Conservation (phyloP, 2,329 filamentous ascomycete genomes). For the Lachnellula subtilissima region DNA sequence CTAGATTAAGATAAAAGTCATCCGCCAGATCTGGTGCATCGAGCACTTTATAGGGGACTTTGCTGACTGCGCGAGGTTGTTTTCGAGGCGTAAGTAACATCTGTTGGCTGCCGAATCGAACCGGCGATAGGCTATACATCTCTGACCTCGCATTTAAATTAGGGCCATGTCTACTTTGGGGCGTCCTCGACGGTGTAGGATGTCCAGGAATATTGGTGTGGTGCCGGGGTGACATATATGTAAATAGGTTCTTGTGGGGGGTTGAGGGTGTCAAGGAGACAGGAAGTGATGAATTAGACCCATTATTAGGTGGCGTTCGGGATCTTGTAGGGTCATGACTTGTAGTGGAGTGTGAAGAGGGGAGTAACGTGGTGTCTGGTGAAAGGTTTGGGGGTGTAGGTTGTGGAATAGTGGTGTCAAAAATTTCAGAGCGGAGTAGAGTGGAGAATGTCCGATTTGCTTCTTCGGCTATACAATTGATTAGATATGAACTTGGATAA, state of each 20-base stretch:
- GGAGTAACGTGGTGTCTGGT: constrained; percentile 50
- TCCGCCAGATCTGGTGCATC: constrained; percentile 95
- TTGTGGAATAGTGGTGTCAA: constrained; percentile 85
- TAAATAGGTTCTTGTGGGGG: constrained; percentile 95
- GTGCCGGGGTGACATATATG: constrained; percentile 72
- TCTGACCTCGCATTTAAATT: constrained; percentile 89
- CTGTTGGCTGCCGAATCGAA: constrained; percentile 86
- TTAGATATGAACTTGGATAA: constrained; percentile 4
- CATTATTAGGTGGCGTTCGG: constrained; percentile 72
- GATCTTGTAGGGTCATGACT: constrained; percentile 66
- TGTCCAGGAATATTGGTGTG: constrained; percentile 70
- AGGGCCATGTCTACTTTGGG: constrained; percentile 78
- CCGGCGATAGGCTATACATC: constrained; percentile 91
- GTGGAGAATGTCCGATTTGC: constrained; percentile 90
- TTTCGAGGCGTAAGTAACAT: constrained; percentile 89
- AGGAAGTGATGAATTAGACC: constrained; percentile 57
- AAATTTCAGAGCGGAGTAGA: constrained; percentile 83
- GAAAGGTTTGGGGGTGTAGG: constrained; percentile 60
- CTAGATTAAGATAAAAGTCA: constrained; percentile 95
- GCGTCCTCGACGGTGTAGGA: constrained; percentile 82
- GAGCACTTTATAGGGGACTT: constrained; percentile 95
- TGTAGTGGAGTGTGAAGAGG: constrained; percentile 48
- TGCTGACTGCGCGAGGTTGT: constrained; percentile 84
- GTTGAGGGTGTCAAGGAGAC: constrained; percentile 84
- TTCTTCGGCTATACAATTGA: constrained; percentile 63